These are phyloP conservation scores for Phaffomyces antillensis DNA, from an alignment of 805 yeast genomes.

Conservation along the genomic window DNA sequence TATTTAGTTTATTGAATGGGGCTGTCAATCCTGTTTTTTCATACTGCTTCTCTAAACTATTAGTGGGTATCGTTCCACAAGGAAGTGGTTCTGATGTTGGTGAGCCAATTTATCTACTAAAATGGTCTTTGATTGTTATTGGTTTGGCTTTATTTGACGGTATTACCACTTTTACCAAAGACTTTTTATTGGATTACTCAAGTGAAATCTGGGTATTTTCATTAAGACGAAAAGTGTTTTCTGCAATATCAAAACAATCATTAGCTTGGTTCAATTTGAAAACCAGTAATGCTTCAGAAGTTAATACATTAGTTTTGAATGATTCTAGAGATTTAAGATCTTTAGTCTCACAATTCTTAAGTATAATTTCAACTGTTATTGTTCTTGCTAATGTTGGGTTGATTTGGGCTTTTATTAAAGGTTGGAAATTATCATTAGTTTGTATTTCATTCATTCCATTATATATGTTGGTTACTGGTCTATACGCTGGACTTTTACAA, in stretches of 20 bases:
- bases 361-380: constrained; percentile 45
- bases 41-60: constrained; percentile 61
- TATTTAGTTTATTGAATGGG: constrained; percentile 50
- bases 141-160: constrained; percentile 63
- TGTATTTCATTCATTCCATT: constrained; percentile 72
- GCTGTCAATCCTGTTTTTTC: constrained; percentile 72
- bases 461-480: constrained; percentile 42
- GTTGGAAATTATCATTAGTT: constrained; percentile 85
- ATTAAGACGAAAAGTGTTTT: constrained; percentile 44
- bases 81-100: constrained; percentile 24
- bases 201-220: constrained; percentile 63
- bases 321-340: constrained; percentile 74
- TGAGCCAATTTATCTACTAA: constrained; percentile 29
- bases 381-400: constrained; percentile 53
- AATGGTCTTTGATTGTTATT: constrained; percentile 67
- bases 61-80: constrained; percentile 55
- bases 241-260: constrained; percentile 43
- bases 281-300: constrained; percentile 38
- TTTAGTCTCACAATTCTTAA: constrained; percentile 55
- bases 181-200: constrained; percentile 42
- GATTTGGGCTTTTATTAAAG: constrained; percentile 68
- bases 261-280: constrained; percentile 43
- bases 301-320: constrained; percentile 65
- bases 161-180: constrained; percentile 41
- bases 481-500: constrained; percentile 47